Base-by-base conservation (phyloP, 129 eudicot genomes). In the Tagetes erecta region DNA sequence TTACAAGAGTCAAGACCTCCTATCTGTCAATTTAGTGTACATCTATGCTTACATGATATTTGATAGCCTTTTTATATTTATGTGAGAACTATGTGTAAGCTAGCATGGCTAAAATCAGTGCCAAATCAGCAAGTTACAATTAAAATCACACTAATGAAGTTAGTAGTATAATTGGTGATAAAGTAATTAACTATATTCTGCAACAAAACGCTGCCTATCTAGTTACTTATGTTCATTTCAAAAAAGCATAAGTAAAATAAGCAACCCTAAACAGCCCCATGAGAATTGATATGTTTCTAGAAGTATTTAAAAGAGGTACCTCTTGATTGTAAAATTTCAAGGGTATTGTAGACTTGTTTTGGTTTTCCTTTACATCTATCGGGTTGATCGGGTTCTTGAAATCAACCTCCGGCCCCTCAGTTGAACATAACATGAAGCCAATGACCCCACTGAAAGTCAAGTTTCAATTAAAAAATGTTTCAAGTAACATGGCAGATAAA, bases 361-460 rank as follows among this genome's bases (percentile, higher is more conserved):
- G 87, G 53, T 74, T 68, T 4, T 85, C 96, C 46, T 83, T 71
- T 5, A 80, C 85, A 73, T 94, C 97, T 41, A 94, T 90, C 9
- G 97, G 83, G 87, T 88, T 88, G 68, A 90, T 51, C 5, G 99
- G 99, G 60, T 91, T 71, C 91, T 90, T 94, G 59, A 94, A 94
- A 78, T 94, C 93, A 76, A 94, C 99, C 27, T 68, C 53, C 0
- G 99, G 88, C n/a, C 97, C 99, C 88, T 91, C 97, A 6, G 99
- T 94, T 14, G 99, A 90, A 74, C 99, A 94, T 46, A 94, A 79
- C 99, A 94, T 90, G 78, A 94, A 94, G 39, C 99, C 99, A 33
- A 94, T 94, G 33, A 94, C 97, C 40, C 99, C 99, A 67, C 99
- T 94, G 91, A 42, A 82, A 75, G 60, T 27, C 3, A 69, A 82